A percentile compares a stretch with the other conserved stretches of the same genome.
These are phyloP conservation scores for Halophytophthora polymorphica DNA, from an alignment of 352 stramenopile genomes.

Conservation along the genomic window DNA sequence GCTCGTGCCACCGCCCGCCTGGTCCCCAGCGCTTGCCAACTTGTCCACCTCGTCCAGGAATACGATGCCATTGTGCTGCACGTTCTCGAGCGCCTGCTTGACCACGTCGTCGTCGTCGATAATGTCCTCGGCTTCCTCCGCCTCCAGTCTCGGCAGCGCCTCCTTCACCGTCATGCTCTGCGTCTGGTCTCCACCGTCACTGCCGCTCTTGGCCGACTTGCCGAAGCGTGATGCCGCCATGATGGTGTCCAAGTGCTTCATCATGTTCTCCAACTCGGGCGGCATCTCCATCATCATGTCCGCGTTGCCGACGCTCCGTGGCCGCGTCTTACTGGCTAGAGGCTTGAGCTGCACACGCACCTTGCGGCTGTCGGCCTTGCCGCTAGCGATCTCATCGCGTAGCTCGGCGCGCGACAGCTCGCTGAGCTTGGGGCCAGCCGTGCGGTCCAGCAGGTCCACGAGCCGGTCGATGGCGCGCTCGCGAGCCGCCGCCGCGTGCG, in stretches of 20 bases:
- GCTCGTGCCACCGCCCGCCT: slow-evolving; percentile 86
- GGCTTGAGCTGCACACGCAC: slow-evolving; percentile 58
- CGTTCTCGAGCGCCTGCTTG: slow-evolving; percentile 74
- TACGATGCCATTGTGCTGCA: slow-evolving; percentile 98
- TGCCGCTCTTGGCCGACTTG: slow-evolving; percentile 1
- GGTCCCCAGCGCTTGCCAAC: slow-evolving; percentile 87
- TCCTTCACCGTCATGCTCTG: slow-evolving; percentile 76
- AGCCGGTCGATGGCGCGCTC: slow-evolving; percentile 90
- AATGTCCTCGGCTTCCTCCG: slow-evolving; percentile 69
- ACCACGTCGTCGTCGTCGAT: slow-evolving; percentile 78
- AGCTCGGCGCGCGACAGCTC: slow-evolving; percentile 43
- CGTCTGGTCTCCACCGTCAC: slow-evolving; percentile 27
- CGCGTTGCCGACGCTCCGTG: slow-evolving; percentile 11
- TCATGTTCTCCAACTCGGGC: slow-evolving; percentile 80
- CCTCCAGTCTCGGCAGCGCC: slow-evolving; percentile 63
- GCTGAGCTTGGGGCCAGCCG: slow-evolving; percentile 25
- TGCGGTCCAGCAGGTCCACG: slow-evolving; percentile 62
- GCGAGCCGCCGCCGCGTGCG: slow-evolving; percentile 83
- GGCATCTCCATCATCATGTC: slow-evolving; percentile 86
- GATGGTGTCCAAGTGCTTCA: slow-evolving; percentile 66
- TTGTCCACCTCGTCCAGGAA: slow-evolving; percentile 99
- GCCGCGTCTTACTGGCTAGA: slow-evolving; percentile 30
- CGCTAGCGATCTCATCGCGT: slow-evolving; percentile 57
- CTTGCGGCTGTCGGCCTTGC: slow-evolving; percentile 45
- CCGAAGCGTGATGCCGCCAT: slow-evolving; percentile 49